Evolutionary conservation across 2,329 filamentous ascomycete genomes (phyloP).

Genomic region (Chrysoporthe cubensis): DNA sequence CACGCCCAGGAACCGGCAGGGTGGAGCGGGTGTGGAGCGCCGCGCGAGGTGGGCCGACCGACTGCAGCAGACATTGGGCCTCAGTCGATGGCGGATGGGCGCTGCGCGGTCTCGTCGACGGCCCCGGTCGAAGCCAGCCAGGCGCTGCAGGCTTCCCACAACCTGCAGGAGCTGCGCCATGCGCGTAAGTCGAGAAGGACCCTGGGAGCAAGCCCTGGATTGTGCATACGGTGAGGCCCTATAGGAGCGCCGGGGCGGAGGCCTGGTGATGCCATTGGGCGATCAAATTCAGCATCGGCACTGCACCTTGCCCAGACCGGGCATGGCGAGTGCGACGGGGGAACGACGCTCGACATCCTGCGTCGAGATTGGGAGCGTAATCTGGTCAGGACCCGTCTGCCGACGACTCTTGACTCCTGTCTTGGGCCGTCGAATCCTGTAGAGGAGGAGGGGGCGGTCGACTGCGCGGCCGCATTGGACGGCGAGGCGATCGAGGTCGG

Average conservation of each 20-base stretch:
- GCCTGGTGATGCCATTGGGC: constrained; percentile 43
- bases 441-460: not conserved
- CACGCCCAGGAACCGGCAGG: not conserved
- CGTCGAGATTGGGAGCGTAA: not conserved
- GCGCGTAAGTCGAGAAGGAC: constrained; percentile 38
- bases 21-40: not conserved
- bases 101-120: not conserved
- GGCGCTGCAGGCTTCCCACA: not conserved
- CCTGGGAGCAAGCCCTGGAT: constrained; percentile 38
- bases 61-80: constrained; percentile 7
- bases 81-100: not conserved
- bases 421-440: not conserved
- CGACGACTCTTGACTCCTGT: not conserved
- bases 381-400: constrained; percentile 6
- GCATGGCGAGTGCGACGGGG: constrained; percentile 16
- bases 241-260: constrained; percentile 41
- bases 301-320: constrained; percentile 20
- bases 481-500: not conserved
- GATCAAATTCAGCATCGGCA: constrained; percentile 29
- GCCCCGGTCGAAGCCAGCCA: not conserved
- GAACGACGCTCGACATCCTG: constrained; percentile 1
- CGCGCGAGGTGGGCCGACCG: not conserved
- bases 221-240: constrained; percentile 46
- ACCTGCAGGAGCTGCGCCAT: constrained; percentile 46
- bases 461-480: constrained; percentile 15